Base-by-base conservation (phyloP, 192 early-diverging fungal species). In the Backusella morwellensis region DNA sequence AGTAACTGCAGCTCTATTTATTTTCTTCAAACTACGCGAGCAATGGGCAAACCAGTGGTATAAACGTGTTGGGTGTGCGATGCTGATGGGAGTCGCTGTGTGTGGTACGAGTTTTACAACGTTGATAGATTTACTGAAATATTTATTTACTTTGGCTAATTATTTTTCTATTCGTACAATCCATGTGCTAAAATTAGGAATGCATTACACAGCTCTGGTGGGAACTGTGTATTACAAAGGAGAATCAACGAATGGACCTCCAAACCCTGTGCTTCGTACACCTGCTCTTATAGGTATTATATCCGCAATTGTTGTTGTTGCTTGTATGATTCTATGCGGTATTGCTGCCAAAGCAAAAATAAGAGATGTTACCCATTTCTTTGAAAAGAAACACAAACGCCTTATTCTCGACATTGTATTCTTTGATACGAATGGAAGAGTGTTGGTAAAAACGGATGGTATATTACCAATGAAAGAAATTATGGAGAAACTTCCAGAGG, bases 11-110 rank as follows among this genome's bases (percentile, higher is more conserved):
- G 80, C 86, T 38, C 72, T 88, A 11, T 76, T 70, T 44, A 82
- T 88, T 34, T 88, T 88, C 68, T 88, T 87, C 74, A 78, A 78
- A 68, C 67, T 88, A 56, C 79, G 86, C 35, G 81, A 85, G 26
- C 50, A 81, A 50, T 88, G 87, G 87, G 73, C 74, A 32, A 84
- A 78, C 36, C 78, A 80, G 47, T 80, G 82, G 79, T 84, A 83
- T 71, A 88, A 86, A 77, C 73, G 86, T 63, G 34, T 85, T 35
- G 85, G 82, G 15, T 84, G 82, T 63, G 82, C 87, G 5, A 74
- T 86, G 75, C 63, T 87, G 35, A 78, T 88, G 80, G 82, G 76
- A 1, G 17, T 82, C 7, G 86, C 84, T 50, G 79, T 87, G 0
- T 85, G 77, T 74, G 85, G 80, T 78, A 86, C 67, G 75, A 12